phyloP scores from a whole-genome alignment of 106 monocot genomes.

The Vanilla planifolia region DNA sequence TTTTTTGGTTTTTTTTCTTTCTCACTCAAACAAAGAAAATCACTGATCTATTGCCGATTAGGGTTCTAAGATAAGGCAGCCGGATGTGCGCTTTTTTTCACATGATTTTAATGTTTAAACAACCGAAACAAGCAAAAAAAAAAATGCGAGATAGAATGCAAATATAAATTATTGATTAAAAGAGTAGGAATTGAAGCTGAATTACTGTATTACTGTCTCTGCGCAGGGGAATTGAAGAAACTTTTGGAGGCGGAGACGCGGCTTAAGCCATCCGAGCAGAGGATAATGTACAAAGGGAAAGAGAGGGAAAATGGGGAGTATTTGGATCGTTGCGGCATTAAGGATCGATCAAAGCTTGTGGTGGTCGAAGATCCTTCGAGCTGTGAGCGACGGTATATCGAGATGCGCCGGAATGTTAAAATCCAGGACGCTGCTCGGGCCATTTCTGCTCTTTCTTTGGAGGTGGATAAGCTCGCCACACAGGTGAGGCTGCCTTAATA shows the following conservation, averaged over 20 bases:
- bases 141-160: too few relatives aligned
- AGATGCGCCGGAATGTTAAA: conserved; percentile 52
- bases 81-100: too few relatives aligned
- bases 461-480: conserved; percentile 65
- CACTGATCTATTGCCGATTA: too few relatives aligned
- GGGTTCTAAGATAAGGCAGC: too few relatives aligned
- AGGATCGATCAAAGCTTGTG: conserved; percentile 59
- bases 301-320: conserved; percentile 47
- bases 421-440: conserved; percentile 42
- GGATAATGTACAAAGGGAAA: conserved; percentile 52
- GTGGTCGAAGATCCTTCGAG: conserved; percentile 55
- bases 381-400: conserved; percentile 51
- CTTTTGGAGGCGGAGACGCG: conserved; percentile 39
- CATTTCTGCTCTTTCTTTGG: conserved; percentile 47
- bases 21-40: too few relatives aligned
- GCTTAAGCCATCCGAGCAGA: conserved; percentile 59
- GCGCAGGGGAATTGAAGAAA: conserved; percentile 77
- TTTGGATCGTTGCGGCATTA: conserved; percentile 64
- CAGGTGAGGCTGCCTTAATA: conserved; percentile 49
- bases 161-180: too few relatives aligned
- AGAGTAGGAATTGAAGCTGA: too few relatives aligned
- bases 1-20: not conserved
- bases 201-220: not conserved
- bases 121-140: too few relatives aligned
- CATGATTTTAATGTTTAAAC: too few relatives aligned